phyloP scores from a whole-genome alignment of 1,284 basidiomycete genomes.

The Apiotrichum domesticum region DNA sequence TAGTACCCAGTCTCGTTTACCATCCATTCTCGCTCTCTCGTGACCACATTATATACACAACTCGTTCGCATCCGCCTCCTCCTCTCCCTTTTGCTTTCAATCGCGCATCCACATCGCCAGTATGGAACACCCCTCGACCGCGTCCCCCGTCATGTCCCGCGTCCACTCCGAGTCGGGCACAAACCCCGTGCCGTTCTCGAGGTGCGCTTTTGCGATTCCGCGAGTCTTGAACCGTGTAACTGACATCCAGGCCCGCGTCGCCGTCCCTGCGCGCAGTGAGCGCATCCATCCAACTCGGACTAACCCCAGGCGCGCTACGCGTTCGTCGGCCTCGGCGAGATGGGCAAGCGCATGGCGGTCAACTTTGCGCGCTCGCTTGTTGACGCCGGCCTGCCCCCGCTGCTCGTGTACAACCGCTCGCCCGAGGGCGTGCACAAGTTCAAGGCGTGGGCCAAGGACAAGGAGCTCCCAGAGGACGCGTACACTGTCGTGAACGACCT shows the following conservation, averaged over 20 bases:
- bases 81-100: too few species aligned
- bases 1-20: too few species aligned
- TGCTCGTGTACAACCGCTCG: constrained; percentile 47
- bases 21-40: too few species aligned
- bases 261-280: not conserved
- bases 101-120: not conserved
- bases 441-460: constrained; percentile 27
- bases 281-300: too few species aligned
- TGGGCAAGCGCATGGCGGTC: constrained; percentile 45
- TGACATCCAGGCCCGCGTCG: not conserved
- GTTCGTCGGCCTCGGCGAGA: constrained; percentile 46
- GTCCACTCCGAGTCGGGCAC: not conserved
- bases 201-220: constrained; percentile 18
- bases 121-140: not conserved
- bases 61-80: too few species aligned
- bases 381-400: constrained; percentile 30
- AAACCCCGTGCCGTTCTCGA: constrained; percentile 42
- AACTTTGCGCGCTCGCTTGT: constrained; percentile 38
- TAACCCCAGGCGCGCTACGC: constrained; percentile 28
- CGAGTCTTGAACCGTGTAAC: too few species aligned
- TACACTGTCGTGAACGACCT: constrained; percentile 36
- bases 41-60: too few species aligned
- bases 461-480: constrained; percentile 25
- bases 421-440: constrained; percentile 35
- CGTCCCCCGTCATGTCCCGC: constrained; percentile 1